Evolutionary conservation across 2,329 filamentous ascomycete genomes (phyloP).

Genomic region (Epichloe scottii): DNA sequence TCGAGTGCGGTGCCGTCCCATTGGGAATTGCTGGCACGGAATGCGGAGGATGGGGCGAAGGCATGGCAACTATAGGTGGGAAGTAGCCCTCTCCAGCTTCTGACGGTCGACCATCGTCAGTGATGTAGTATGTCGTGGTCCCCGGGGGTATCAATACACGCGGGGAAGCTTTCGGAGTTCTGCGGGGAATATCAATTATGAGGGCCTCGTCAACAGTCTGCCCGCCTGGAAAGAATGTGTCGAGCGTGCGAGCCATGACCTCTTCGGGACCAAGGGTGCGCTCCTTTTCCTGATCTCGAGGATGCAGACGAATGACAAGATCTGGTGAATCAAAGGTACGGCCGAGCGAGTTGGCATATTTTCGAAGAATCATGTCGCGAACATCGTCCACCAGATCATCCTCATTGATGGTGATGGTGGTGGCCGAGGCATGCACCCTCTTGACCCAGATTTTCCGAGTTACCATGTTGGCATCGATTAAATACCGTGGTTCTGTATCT

Average conservation of each 20-base stretch:
- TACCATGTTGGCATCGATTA: conserved; percentile 39
- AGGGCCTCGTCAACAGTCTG: conserved; percentile 83
- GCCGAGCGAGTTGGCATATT: conserved; percentile 88
- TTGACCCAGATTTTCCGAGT: conserved; percentile 91
- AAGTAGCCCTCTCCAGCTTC: conserved; percentile 75
- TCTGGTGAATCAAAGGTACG: conserved; percentile 85
- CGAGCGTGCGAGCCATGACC: conserved; percentile 62
- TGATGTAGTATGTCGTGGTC: conserved; percentile 39
- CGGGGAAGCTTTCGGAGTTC: conserved; percentile 73
- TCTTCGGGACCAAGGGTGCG: conserved; percentile 77
- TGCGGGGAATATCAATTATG: conserved; percentile 74
- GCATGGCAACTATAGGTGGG: conserved; percentile 46
- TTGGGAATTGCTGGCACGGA: conserved; percentile 25
- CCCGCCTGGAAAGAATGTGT: conserved; percentile 73
- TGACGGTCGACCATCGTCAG: conserved; percentile 51
- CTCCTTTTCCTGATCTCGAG: conserved; percentile 55
- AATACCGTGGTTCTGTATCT: conserved; percentile 13
- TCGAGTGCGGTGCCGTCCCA: conserved; percentile 42
- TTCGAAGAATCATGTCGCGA: conserved; percentile 79
- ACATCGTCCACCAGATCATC: conserved; percentile 92
- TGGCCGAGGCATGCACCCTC: conserved; percentile 72
- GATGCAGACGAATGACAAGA: conserved; percentile 62
- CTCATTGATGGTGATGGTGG: conserved; percentile 71
- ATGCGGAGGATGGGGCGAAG: conserved; percentile 27
- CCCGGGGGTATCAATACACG: conserved; percentile 34